Evolutionary conservation across 345 rosid species (phyloP), one percentile per base, ranked within the genome.

Genomic region (Orychophragmus violaceus): DNA sequence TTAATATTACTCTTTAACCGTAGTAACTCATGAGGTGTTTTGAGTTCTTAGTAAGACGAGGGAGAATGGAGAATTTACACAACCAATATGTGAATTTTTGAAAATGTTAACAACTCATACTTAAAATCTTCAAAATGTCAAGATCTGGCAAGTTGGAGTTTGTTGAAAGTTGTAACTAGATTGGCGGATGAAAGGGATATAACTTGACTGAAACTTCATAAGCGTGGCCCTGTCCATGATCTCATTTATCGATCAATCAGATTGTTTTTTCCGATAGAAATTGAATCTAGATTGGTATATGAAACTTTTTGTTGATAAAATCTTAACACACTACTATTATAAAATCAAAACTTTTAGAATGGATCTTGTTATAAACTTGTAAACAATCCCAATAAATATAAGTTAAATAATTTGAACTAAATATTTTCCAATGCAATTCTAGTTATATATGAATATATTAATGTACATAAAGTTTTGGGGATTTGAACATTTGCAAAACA

Each of bases 401-500:
- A 35, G 5, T 63, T n/a, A 52, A 14, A 65, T 18, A 35, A 8
- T 10, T 33, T 50, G 24, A 21, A 33, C 13, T 10, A 49, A 28
- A 61, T 29, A 7, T 21, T 45, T 29, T 12, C 52, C 30, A 21
- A 12, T 16, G 48, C 29, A 18, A 5, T 53, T 25, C 11, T 10
- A 55, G 8, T 29, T 5, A 9, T 41, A 41, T 27, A 66, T 12
- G 2, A 2, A 13, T 13, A 29, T 27, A 52, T 28, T 4, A n/a
- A n/a, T n/a, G n/a, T n/a, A n/a, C n/a, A n/a, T n/a, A n/a, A n/a
- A n/a, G 22, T 42, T 61, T 52, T 61, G 19, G 75, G 48, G 68
- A 53, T 62, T 53, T 30, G 25, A 62, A 52, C 61, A 60, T 60
- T 39, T 50, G 24, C 25, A 69, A 39, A 59, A 41, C 68, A 62